These are phyloP conservation scores for Emmonsiellopsis sp. DNA, from an alignment of 2,329 filamentous ascomycete species.

Conservation along the genomic window DNA sequence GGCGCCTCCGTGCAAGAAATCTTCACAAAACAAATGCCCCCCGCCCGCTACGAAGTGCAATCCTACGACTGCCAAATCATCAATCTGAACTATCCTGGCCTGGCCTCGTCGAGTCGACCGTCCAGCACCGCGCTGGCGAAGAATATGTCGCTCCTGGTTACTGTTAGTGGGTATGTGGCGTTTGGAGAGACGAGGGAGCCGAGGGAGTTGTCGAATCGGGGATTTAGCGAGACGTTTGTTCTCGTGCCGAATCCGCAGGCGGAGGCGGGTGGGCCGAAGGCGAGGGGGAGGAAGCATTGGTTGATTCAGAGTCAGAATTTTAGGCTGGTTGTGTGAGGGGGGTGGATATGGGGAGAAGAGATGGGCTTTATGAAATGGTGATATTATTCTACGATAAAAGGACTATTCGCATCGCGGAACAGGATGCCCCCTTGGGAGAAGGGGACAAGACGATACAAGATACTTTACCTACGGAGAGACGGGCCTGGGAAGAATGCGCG, in stretches of 20 bases:
- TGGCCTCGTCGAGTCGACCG: constrained; percentile 20
- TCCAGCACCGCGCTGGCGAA: constrained; percentile 29
- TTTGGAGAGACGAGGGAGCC: constrained; percentile 47
- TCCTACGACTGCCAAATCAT: constrained; percentile 69
- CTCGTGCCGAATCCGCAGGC: constrained; percentile 57
- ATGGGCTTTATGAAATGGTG: background rate
- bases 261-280: constrained; percentile 44
- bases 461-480: too few relatives aligned
- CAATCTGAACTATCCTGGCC: constrained; percentile 54
- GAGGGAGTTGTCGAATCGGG: constrained; percentile 52
- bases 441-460: too few relatives aligned
- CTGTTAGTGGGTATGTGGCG: constrained; percentile 62
- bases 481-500: too few relatives aligned
- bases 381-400: too few relatives aligned
- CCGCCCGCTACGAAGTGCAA: constrained; percentile 61
- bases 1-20: constrained; percentile 58
- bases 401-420: too few relatives aligned
- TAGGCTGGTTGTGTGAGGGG: constrained; percentile 40
- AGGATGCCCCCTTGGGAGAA: too few relatives aligned
- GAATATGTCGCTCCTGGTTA: constrained; percentile 62
- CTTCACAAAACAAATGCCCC: constrained; percentile 56
- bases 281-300: constrained; percentile 49
- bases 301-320: constrained; percentile 66
- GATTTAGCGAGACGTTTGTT: constrained; percentile 72
- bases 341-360: background rate